Base-by-base conservation (phyloP, 306 rosid species). In the Casuarina glauca region DNA sequence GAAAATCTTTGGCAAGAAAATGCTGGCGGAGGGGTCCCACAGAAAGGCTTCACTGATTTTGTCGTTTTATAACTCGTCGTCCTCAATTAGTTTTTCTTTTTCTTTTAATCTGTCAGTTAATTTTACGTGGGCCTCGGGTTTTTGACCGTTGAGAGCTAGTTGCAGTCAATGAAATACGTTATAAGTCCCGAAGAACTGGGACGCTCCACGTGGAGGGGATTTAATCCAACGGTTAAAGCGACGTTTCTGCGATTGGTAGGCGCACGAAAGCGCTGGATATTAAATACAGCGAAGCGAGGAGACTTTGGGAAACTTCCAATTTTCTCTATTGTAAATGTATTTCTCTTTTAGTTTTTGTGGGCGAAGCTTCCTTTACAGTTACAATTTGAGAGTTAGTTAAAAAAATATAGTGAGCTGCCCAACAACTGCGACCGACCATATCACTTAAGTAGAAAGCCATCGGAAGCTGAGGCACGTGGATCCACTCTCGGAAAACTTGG, bases 151-250 rank as follows among this genome's bases (percentile, higher is more conserved):
- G 35, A 13, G 9, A 9, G 32, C 32, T 26, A 26, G 1, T 26
- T 26, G 1, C 32, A 26, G 32, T 26, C 32, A 26, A 26, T 26
- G 0, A 26, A 26, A 26, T 62, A 42, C 17, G 38, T 11, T 32
- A 1, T 16, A 7, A 63, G 10, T 3, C 60, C 12, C 70, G 3
- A 9, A 3, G 15, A 15, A 48, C 63, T 64, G 35, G 46, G 74
- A 52, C 68, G 35, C 38, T 26, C 51, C 57, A 19, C 41, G 42
- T 72, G 82, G 44, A 6, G 2, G 4, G 0, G 53, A 42, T 42
- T 1, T 78, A 26, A 86, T 86, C 90, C 20, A 15, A 88, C 74
- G 88, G 84, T 76, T 19, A 5, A 5, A 32, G n/a, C 43, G 1
- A 4, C 16, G 5, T 1, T 42, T 48, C 69, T 19, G 1, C 50